A percentile compares a stretch with the other conserved stretches of the same genome.
These are phyloP conservation scores for Hyaloperonospora arabidopsidis DNA, from an alignment of 352 stramenopile genomes.

Conservation along the genomic window DNA sequence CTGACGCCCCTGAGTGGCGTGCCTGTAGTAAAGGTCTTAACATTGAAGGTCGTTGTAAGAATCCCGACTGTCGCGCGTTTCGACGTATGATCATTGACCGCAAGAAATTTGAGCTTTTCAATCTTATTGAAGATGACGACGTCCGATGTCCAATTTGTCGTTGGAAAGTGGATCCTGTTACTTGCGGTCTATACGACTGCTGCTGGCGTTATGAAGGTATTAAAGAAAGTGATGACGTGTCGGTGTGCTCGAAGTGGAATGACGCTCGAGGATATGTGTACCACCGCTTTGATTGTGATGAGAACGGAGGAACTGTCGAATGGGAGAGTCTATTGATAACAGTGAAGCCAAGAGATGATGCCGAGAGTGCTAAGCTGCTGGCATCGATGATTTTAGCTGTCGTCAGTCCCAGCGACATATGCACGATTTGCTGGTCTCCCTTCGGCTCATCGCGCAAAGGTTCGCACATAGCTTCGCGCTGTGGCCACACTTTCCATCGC, in stretches of 20 bases:
- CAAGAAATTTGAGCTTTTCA: constrained; percentile 14
- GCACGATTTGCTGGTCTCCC: constrained; percentile 16
- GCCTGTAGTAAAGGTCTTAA: constrained; percentile 17
- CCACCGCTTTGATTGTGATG: constrained; percentile 12
- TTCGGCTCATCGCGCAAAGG: neutral
- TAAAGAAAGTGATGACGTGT: neutral
- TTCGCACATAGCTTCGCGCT: neutral
- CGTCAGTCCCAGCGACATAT: neutral
- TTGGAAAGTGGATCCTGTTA: constrained; percentile 12
- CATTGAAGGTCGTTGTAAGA: constrained; percentile 26
- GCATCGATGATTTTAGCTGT: too few relatives aligned
- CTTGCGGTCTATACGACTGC: constrained; percentile 33
- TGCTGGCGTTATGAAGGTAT: constrained; percentile 30
- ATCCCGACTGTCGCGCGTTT: constrained; percentile 13
- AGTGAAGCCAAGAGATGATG: neutral
- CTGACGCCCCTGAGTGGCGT: constrained; percentile 7
- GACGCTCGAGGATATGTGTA: constrained; percentile 12
- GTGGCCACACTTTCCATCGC: constrained; percentile 18
- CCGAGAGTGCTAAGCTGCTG: neutral
- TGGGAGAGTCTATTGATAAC: constrained; percentile 20
- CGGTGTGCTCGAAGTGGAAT: constrained; percentile 22
- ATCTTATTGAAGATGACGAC: constrained; percentile 16
- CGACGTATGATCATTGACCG: constrained; percentile 13
- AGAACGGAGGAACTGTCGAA: neutral
- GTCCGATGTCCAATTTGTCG: constrained; percentile 14